phyloP scores from a whole-genome alignment of 352 stramenopile species.

The Phytophthora chlamydospora region DNA sequence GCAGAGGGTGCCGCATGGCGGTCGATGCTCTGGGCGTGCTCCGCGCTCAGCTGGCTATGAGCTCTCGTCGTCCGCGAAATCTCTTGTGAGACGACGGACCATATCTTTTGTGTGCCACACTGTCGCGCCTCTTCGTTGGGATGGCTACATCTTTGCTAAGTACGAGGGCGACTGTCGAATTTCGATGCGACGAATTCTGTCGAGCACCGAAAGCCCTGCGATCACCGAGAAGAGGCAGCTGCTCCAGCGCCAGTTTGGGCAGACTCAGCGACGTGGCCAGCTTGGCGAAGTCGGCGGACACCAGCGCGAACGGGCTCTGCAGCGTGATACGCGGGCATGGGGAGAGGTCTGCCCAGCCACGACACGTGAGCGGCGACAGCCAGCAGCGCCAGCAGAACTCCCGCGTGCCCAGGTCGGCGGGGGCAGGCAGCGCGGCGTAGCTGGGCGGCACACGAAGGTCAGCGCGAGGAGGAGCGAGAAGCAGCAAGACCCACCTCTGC shows the following conservation, averaged over 20 bases:
- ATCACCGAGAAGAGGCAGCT: too few relatives aligned
- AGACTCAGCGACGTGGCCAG: conserved; percentile 80
- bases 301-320: conserved; percentile 69
- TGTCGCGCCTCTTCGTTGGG: too few relatives aligned
- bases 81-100: too few relatives aligned
- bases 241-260: conserved; percentile 65
- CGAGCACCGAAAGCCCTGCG: too few relatives aligned
- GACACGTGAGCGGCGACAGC: conserved; percentile 64
- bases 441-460: conserved; percentile 19
- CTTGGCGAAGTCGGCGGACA: conserved; percentile 82
- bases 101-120: too few relatives aligned
- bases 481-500: conserved; percentile 7
- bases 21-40: neutral
- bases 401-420: conserved; percentile 76
- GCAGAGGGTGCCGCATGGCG: conserved; percentile 15
- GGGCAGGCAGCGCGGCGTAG: conserved; percentile 65
- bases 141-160: too few relatives aligned
- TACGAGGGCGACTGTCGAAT: too few relatives aligned
- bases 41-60: too few relatives aligned
- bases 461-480: conserved; percentile 9
- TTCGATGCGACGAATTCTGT: too few relatives aligned
- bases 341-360: conserved; percentile 58
- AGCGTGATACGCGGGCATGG: conserved; percentile 85
- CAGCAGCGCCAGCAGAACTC: conserved; percentile 83
- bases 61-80: too few relatives aligned